Conservation (phyloP, 768 basidiomycete species). For the Rhodosporidiobolus odoratus region DNA sequence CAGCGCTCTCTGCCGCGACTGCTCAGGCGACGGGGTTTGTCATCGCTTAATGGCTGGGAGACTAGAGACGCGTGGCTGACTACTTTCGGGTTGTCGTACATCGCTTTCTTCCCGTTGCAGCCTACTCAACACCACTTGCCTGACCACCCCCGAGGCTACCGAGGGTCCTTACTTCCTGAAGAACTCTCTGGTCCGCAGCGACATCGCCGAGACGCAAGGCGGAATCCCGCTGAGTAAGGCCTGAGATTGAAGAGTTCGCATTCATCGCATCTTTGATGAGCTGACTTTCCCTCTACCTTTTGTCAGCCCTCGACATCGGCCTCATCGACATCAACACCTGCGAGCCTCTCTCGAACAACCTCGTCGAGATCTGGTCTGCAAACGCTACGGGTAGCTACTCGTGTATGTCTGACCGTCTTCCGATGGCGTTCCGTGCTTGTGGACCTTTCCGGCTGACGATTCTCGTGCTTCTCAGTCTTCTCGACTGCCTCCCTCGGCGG, state of each 20-base stretch:
- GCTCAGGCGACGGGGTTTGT: constrained; percentile 16
- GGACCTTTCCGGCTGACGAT: too few species aligned
- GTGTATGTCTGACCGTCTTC: not conserved
- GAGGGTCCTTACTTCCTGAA: constrained; percentile 45
- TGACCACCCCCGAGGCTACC: constrained; percentile 37
- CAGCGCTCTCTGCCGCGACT: not conserved
- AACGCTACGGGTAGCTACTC: constrained; percentile 26
- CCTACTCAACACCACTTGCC: constrained; percentile 20
- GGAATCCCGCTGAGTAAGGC: constrained; percentile 44
- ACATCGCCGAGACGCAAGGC: constrained; percentile 45
- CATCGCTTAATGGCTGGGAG: not conserved
- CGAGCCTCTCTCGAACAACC: constrained; percentile 46
- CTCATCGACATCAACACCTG: constrained; percentile 49
- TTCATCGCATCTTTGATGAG: not conserved
- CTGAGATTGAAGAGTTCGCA: too few species aligned
- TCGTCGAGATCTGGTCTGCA: constrained; percentile 46
- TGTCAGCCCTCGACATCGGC: constrained; percentile 46
- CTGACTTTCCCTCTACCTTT: not conserved
- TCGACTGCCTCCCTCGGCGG: too few species aligned
- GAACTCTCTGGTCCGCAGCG: constrained; percentile 44
- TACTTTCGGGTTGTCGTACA: too few species aligned
- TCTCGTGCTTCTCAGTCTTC: too few species aligned
- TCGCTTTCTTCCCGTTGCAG: not conserved
- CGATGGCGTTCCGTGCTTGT: not conserved
- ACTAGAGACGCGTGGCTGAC: not conserved